Percentiles rank a stretch among this genome's conserved stretches.
These are phyloP conservation scores for Annulohypoxylon moriforme DNA, from an alignment of 495 filamentous ascomycete genomes.

Conservation along the genomic window DNA sequence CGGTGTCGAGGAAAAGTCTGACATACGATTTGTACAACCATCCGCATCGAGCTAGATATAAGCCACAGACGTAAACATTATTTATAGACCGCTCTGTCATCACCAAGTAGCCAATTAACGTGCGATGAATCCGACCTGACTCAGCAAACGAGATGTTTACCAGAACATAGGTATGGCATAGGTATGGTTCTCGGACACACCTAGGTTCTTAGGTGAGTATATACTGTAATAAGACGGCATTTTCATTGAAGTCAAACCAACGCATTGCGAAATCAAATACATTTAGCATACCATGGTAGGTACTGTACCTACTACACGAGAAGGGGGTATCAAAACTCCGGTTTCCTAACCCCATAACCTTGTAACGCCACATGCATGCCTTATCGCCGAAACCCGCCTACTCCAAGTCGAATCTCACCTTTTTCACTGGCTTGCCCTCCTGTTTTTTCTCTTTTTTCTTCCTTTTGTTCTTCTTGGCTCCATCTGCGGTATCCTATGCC, in stretches of 20 bases:
- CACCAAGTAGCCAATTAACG: not conserved
- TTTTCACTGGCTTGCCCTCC: not conserved
- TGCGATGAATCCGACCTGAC: not conserved
- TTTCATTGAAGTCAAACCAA: not conserved
- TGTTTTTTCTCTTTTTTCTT: not conserved
- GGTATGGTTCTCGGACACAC: not conserved
- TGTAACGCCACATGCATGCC: slow-evolving; percentile 19
- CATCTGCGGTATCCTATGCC: slow-evolving; percentile 26
- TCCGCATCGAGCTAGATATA: not conserved
- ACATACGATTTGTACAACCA: not conserved
- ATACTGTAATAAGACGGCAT: not conserved
- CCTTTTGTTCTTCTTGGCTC: not conserved
- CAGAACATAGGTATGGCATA: not conserved
- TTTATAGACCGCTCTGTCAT: not conserved
- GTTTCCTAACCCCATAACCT: slow-evolving; percentile 14
- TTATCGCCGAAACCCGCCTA: slow-evolving; percentile 3
- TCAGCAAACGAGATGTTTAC: not conserved
- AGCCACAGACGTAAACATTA: not conserved
- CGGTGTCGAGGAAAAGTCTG: not conserved
- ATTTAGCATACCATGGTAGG: slow-evolving; percentile 1
- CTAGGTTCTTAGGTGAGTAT: not conserved
- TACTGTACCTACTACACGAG: not conserved
- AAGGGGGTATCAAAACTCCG: slow-evolving; percentile 38
- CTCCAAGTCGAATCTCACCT: not conserved
- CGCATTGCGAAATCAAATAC: slow-evolving; percentile 15